Evolutionary conservation across 2,329 filamentous ascomycete species (phyloP), one percentile per base, ranked within the genome.

Genomic region (Rhinocladiella mackenziei): DNA sequence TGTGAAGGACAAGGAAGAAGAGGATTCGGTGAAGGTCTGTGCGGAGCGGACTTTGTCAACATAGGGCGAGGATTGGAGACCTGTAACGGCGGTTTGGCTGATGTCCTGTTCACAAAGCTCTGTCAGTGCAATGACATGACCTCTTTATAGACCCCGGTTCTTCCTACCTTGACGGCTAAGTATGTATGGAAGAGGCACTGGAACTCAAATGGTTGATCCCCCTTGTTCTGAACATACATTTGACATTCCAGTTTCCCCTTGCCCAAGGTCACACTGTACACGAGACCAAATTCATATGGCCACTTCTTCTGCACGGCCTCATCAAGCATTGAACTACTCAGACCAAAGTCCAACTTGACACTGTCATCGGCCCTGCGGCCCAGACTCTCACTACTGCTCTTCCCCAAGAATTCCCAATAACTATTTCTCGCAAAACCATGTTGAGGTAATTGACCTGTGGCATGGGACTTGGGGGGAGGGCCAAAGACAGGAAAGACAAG

Each of bases 301-400:
- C 92, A 98, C 17, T 82, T 77, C 57, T 78, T 76, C 61, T 78
- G 80, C 55, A 78, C 76, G 31, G 82, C 77, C 0, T 83, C 80
- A 55, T 76, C 77, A 45, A 97, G 72, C 61, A 83, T 84, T 39
- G 77, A 74, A 19, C 80, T 77, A 39, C 84, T 87, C 25, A 98
- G 81, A 19, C 91, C 92, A 65, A 98, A 97, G 71, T 98, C 92
- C 49, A 98, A 82, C 75, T 94, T 96, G 55, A 97, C 83, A 36
- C 81, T 83, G 60, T 80, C 73, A 61, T 86, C 76, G 51, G 70
- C 71, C 33, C 66, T 66, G 48, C 50, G 64, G 45, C 55, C 68
- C 60, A 45, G 61, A 67, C 51, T 67, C 61, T 57, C 55, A 4
- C 77, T 79, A n/a, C 78, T 82, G 5, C 83, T 87, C 69, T 91